phyloP scores from a whole-genome alignment of 257 asterid genomes.

The Linaria vulgaris region DNA sequence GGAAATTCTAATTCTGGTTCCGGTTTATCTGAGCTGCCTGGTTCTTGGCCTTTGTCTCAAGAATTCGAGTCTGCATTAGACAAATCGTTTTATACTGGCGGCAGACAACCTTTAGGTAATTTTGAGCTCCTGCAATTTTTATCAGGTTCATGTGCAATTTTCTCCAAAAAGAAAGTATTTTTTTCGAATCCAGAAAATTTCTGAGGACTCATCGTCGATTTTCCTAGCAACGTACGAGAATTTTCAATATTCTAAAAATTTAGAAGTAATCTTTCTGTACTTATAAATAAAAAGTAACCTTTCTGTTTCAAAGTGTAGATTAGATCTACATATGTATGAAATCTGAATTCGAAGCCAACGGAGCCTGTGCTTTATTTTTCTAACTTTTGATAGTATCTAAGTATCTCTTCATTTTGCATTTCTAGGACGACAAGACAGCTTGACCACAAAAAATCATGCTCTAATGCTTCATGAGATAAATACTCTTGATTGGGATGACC shows the following conservation, averaged over 20 bases:
- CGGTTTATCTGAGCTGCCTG: conserved; percentile 34
- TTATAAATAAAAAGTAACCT: neutral
- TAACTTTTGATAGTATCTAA: conserved; percentile 25
- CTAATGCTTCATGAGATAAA: conserved; percentile 81
- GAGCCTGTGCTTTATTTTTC: neutral
- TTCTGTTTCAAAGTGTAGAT: too few relatives aligned
- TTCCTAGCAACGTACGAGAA: conserved; percentile 10
- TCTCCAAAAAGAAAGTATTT: too few relatives aligned
- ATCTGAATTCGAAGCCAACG: too few relatives aligned
- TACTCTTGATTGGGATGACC: conserved; percentile 99
- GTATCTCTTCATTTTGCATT: conserved; percentile 26
- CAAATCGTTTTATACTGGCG: conserved; percentile 29
- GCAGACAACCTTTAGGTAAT: conserved; percentile 41
- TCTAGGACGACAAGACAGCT: conserved; percentile 49
- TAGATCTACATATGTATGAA: too few relatives aligned
- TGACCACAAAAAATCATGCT: conserved; percentile 56
- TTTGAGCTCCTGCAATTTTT: conserved; percentile 17
- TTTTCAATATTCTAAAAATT: conserved; percentile 1
- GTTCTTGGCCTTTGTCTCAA: conserved; percentile 43
- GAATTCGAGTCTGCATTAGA: conserved; percentile 44
- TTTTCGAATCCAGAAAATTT: neutral
- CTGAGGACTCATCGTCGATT: neutral
- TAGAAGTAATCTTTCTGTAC: too few relatives aligned
- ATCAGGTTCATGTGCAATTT: conserved; percentile 2
- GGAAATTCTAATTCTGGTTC: conserved; percentile 43